These are phyloP conservation scores for Geotrichum citri-aurantii DNA, from an alignment of 1,139 yeast species.

Conservation along the genomic window DNA sequence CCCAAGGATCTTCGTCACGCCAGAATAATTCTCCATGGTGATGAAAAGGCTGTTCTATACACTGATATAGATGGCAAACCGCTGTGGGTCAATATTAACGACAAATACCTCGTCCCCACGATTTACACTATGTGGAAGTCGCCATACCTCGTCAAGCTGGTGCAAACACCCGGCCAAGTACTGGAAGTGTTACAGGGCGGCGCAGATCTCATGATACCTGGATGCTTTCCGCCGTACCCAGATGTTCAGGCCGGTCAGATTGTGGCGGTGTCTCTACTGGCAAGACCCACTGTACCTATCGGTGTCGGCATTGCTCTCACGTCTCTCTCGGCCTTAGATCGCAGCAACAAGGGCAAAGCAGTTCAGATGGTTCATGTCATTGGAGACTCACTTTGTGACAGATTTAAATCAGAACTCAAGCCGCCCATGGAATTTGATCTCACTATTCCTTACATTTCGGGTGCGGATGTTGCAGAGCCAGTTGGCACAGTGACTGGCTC, in stretches of 20 bases:
- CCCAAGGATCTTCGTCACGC: conserved; percentile 66
- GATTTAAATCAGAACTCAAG: conserved; percentile 24
- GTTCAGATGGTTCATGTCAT: conserved; percentile 36
- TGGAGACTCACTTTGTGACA: conserved; percentile 36
- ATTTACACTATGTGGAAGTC: conserved; percentile 66
- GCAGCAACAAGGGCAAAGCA: conserved; percentile 37
- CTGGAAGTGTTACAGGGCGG: conserved; percentile 61
- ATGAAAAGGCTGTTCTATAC: conserved; percentile 56
- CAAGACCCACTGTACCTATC: conserved; percentile 57
- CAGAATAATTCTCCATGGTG: conserved; percentile 51
- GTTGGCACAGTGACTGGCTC: conserved; percentile 10
- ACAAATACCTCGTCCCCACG: conserved; percentile 58
- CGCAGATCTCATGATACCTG: conserved; percentile 90
- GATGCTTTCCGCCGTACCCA: conserved; percentile 77
- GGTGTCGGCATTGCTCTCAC: conserved; percentile 73
- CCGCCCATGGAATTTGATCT: conserved; percentile 29
- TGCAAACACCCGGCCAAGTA: conserved; percentile 70
- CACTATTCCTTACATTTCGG: conserved; percentile 19
- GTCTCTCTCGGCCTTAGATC: conserved; percentile 33
- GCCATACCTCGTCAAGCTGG: conserved; percentile 59
- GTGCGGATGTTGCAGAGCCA: conserved; percentile 16
- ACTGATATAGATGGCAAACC: conserved; percentile 63
- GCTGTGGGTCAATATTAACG: conserved; percentile 60
- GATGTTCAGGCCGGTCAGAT: conserved; percentile 45
- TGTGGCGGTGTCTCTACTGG: conserved; percentile 66